Base-by-base conservation (phyloP, 495 filamentous ascomycete species). In the Penicillium pancosmium region DNA sequence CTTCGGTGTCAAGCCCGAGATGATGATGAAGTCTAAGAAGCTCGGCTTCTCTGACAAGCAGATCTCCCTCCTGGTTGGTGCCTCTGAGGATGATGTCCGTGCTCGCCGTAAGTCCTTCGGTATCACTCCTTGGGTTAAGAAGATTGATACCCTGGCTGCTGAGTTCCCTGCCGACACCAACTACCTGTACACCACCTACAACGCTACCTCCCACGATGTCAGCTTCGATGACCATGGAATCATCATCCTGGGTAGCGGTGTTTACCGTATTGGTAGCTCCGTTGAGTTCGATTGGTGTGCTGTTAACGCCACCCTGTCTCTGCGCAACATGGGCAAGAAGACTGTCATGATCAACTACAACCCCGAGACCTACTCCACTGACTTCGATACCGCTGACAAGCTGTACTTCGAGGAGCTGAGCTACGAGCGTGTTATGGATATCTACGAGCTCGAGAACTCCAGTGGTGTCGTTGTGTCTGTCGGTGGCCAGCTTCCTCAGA, bases 241-340 rank as follows among this genome's bases (percentile, higher is more conserved):
- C 57, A 76, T 97, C 54, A 89, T 98, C 52, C 86, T 97, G 31
- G 93, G 93, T 46, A 93, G 89, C 72, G 93, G 93, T 73, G 93
- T 97, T 9, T 98, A 98, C 82, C 86, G 93, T 63, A 98, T 97
- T 69, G 93, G 94, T 60, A 93, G 89, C 78, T 97, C 92, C 21
- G 93, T 98, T 55, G 93, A 98, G 75, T 98, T 98, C 70, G 93
- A 98, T 76, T 98, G 93, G 93, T 98, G 94, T 70, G 93, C 93
- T 56, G 93, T 97, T 62, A 96, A 93, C 68, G 91, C 91, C 59
- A 94, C 94, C 15, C 80, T 90, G 33, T 92, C 93, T 36, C 82
- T 97, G 61, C 84, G 86, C 62, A 78, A 87, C 52, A 93, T 97
- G 86, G 93, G 92, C 64, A 91, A 96, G 83, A 96, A 97, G 84